Base-by-base conservation (phyloP, 306 rosid species). In the Quercus gilva region DNA sequence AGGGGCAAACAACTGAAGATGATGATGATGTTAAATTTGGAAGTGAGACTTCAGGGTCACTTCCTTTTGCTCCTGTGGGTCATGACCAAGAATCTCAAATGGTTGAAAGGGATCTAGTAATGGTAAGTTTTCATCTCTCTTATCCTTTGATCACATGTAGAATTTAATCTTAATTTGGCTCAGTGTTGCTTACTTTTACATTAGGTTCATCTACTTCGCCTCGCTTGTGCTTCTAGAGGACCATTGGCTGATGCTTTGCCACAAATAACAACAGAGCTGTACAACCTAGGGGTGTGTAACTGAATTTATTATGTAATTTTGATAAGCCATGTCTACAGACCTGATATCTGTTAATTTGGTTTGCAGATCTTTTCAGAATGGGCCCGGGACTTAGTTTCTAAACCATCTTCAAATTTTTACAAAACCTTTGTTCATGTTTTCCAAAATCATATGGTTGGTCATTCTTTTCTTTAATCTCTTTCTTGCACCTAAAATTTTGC, bases 191-290 rank as follows among this genome's bases (percentile, higher is more conserved):
- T 75, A 63, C 80, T 78, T 86, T 65, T 73, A 55, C 73, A 75
- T 76, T 80, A 94, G 99, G 95, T 91, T 86, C 97, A 92, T 85
- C 80, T 94, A 82, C 94, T 92, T 80, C 97, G 88, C 70, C 92
- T 92, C 82, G 89, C 86, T 79, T 92, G 95, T 85, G 83, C 91
- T 60, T 85, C 92, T 59, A 86, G 90, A 74, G 93, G 92, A 78
- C 90, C 88, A 67, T 81, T 88, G 78, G 71, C 85, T 74, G 91
- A 90, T 78, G 82, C 87, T 76, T 84, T 92, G 84, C 95, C 92
- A 37, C 91, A 90, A 88, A 79, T 92, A 80, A 87, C 91, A 35
- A 71, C 88, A 49, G 99, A 92, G 82, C 83, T 94, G 80, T 81
- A 81, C 82, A 89, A 90, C 74, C 73, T 89, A 76, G 97, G 99